Evolutionary conservation across 768 basidiomycete genomes (phyloP), one percentile per base, ranked within the genome.

Genomic region (Phanerodontia chrysosporium): DNA sequence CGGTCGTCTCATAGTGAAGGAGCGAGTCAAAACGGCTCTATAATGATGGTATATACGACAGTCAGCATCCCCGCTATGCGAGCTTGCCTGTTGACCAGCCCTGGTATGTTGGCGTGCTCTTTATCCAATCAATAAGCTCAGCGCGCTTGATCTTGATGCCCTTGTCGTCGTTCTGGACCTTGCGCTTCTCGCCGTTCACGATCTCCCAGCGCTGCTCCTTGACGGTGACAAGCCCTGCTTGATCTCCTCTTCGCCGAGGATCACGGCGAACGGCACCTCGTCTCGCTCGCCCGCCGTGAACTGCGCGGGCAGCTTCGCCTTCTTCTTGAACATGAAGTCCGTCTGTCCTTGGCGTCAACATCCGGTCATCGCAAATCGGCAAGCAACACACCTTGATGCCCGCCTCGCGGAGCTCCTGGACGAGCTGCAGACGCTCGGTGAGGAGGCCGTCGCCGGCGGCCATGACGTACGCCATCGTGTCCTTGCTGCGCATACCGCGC

Each of bases 401-500:
- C 9, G 84, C 87, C 59, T 84, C 89, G 67, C 96, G 82, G 55
- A 98, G 73, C 73, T 92, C 85, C 61, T 83, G 83, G 27, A 87
- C 90, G 21, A 98, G 80, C 66, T 70, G 75, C 63, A 98, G 86
- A 10, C 96, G 82, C 76, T 97, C 94, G 67, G 85, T 82, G 52
- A 98, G 74, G 59, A 98, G 69, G 1, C 95, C 92, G 68, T 94
- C 93, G 7, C 95, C 95, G 32, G 94, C 86, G 24, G 88, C 86
- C 78, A 98, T 86, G 48, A 98, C 92, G 72, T 88, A 99, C 24
- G 88, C 95, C 82, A 97, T 89, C 45, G 94, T 96, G 69, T 90
- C 86, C 76, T 96, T 98, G 55, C 84, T 87, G 69, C 93, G 78
- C 75, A 85, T 86, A 1, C 90, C 86, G 62, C 80, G 81, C 67